Evolutionary conservation across 1,284 basidiomycete species (phyloP).

Genomic region (Ceratobasidium sp.): DNA sequence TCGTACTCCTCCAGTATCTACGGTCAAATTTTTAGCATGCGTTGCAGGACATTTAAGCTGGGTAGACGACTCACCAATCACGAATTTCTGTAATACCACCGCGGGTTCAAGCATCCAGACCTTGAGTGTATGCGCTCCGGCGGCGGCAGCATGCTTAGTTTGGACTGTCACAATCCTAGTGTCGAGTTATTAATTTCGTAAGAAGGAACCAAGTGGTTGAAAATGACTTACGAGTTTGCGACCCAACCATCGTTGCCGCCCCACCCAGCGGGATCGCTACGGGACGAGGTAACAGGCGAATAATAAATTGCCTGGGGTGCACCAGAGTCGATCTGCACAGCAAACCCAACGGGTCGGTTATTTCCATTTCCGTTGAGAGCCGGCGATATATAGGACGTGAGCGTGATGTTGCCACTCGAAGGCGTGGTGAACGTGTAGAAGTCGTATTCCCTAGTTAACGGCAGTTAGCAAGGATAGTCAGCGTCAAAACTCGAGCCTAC

Average conservation of each 20-base stretch:
- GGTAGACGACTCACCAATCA: slow-evolving; percentile 64
- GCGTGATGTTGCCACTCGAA: slow-evolving; percentile 62
- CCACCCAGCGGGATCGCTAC: slow-evolving; percentile 68
- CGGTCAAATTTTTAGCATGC: not conserved
- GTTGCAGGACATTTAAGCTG: not conserved
- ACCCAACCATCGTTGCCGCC: slow-evolving; percentile 67
- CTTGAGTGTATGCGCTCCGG: slow-evolving; percentile 73
- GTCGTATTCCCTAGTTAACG: slow-evolving; percentile 68
- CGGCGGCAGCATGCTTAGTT: slow-evolving; percentile 61
- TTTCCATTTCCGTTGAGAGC: slow-evolving; percentile 70
- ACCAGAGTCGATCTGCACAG: slow-evolving; percentile 69
- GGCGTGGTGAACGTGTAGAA: slow-evolving; percentile 72
- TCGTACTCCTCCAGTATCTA: slow-evolving; percentile 70
- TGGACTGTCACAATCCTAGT: slow-evolving; percentile 60
- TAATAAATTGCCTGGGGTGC: slow-evolving; percentile 64
- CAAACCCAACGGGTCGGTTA: slow-evolving; percentile 70
- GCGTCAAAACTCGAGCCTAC: slow-evolving; percentile 51
- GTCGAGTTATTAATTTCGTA: not conserved
- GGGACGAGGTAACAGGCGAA: slow-evolving; percentile 67
- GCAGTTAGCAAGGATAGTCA: not conserved
- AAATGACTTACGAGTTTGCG: slow-evolving; percentile 61
- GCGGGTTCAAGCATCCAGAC: slow-evolving; percentile 73
- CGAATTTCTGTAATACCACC: slow-evolving; percentile 73
- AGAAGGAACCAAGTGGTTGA: not conserved
- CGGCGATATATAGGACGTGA: slow-evolving; percentile 70